Conservation (phyloP, 2,329 filamentous ascomycete genomes). For the Cladophialophora chaetospira region DNA sequence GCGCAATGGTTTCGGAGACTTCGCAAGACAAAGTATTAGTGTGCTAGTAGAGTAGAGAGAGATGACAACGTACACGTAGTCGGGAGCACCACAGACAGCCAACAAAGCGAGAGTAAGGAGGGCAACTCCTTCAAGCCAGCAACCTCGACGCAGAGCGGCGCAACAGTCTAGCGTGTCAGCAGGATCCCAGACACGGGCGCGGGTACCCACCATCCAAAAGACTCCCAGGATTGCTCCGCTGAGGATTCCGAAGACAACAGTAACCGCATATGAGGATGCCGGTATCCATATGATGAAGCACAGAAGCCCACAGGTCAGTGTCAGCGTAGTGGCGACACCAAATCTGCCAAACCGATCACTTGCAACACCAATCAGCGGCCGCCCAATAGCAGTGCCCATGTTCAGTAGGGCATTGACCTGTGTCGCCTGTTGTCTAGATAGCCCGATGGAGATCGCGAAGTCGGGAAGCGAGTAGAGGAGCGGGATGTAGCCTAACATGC, state of each 20-base stretch:
- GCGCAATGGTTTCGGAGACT: constrained; percentile 54
- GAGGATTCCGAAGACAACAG: constrained; percentile 47
- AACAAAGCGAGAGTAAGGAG: constrained; percentile 33
- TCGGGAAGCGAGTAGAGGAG: constrained; percentile 52
- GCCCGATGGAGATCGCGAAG: constrained; percentile 47
- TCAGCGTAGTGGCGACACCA: constrained; percentile 43
- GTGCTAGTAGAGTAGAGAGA: background rate
- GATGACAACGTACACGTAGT: constrained; percentile 45
- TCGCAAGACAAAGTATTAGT: background rate
- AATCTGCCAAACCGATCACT: constrained; percentile 50
- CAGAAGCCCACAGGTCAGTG: constrained; percentile 42
- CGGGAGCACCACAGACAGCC: constrained; percentile 39
- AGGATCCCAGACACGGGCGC: background rate
- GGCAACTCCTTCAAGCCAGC: constrained; percentile 31
- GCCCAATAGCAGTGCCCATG: constrained; percentile 50
- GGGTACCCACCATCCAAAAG: constrained; percentile 44
- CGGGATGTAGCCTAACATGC: constrained; percentile 51
- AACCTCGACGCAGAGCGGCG: constrained; percentile 35
- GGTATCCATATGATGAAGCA: constrained; percentile 51
- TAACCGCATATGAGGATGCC: constrained; percentile 44
- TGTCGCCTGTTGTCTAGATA: constrained; percentile 43
- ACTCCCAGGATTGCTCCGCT: constrained; percentile 50
- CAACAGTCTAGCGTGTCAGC: constrained; percentile 30
- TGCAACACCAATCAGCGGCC: constrained; percentile 48
- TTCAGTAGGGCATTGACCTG: constrained; percentile 49